These are phyloP conservation scores for Dendrobium nobile DNA, from an alignment of 106 monocot species.

Conservation along the genomic window DNA sequence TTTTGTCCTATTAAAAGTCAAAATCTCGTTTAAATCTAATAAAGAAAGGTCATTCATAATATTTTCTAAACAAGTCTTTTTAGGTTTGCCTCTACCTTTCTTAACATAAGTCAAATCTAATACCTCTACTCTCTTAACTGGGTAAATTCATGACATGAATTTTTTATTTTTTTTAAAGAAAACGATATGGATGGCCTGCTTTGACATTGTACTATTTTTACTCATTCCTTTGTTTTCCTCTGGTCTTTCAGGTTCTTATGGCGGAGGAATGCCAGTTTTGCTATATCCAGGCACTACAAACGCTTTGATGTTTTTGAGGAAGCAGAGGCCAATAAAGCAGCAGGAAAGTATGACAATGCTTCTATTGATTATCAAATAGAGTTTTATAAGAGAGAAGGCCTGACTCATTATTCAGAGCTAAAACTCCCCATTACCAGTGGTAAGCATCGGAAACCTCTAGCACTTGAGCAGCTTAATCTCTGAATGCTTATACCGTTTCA, in stretches of 20 bases:
- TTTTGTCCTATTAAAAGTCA: too few species aligned
- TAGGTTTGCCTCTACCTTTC: too few species aligned
- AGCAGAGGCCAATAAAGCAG: conserved; percentile 96
- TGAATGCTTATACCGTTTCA: not conserved
- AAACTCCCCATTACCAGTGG: conserved; percentile 96
- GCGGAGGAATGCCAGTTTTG: conserved; percentile 77
- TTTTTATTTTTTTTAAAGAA: too few species aligned
- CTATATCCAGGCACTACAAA: conserved; percentile 87
- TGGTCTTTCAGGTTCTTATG: conserved; percentile 70
- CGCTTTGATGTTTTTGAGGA: conserved; percentile 97
- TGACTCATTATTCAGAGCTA: conserved; percentile 71
- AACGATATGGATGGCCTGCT: too few species aligned
- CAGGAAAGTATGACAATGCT: conserved; percentile 93
- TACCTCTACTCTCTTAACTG: too few species aligned
- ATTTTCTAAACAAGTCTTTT: too few species aligned
- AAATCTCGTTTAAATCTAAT: too few species aligned
- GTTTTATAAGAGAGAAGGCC: conserved; percentile 79
- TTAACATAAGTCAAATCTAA: too few species aligned
- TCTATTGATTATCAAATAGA: conserved; percentile 89
- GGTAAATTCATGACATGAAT: too few species aligned
- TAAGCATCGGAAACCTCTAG: conserved; percentile 17
- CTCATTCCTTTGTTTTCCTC: not conserved
- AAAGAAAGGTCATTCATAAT: too few species aligned
- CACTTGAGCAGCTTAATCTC: not conserved
- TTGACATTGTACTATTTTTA: not conserved